A percentile compares a stretch with the other conserved stretches of the same genome.
Evolutionary conservation across 2,329 filamentous ascomycete species (phyloP).

Genomic region (Grosmannia clavigera): DNA sequence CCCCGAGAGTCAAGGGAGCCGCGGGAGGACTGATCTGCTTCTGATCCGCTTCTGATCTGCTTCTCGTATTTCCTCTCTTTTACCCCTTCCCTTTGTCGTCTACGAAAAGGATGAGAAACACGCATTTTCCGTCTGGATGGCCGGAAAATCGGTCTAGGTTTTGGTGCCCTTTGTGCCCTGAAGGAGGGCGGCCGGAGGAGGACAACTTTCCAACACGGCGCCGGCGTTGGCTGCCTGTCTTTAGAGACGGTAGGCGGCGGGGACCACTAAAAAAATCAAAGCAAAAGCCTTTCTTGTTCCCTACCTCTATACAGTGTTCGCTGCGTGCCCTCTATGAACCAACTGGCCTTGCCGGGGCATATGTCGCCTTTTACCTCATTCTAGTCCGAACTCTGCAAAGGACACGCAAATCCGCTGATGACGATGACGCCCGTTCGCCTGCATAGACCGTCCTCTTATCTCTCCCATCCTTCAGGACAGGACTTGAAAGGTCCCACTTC

Average conservation of each 20-base stretch:
- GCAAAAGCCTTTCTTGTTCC: neutral
- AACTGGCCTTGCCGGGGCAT: neutral
- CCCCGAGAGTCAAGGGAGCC: constrained; percentile 22
- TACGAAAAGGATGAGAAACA: constrained; percentile 1
- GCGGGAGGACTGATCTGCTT: constrained; percentile 16
- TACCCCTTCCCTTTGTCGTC: constrained; percentile 9
- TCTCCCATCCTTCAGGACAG: neutral
- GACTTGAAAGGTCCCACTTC: neutral
- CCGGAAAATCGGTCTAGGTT: neutral
- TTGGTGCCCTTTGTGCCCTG: neutral
- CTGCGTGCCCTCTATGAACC: neutral
- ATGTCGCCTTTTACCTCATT: neutral
- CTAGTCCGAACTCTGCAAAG: neutral
- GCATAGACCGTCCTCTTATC: neutral
- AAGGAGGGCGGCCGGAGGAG: neutral
- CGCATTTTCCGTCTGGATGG: neutral
- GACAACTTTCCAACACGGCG: neutral
- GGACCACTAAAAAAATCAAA: neutral
- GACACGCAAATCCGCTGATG: neutral
- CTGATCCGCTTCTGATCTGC: neutral
- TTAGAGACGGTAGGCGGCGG: too few species aligned
- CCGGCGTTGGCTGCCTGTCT: neutral
- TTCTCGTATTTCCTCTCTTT: neutral
- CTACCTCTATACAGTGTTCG: neutral
- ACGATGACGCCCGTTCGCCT: neutral